A percentile compares a stretch with the other conserved stretches of the same genome.
Evolutionary conservation across 2,329 filamentous ascomycete species (phyloP).

Genomic region (Emergomyces pasteurianus): DNA sequence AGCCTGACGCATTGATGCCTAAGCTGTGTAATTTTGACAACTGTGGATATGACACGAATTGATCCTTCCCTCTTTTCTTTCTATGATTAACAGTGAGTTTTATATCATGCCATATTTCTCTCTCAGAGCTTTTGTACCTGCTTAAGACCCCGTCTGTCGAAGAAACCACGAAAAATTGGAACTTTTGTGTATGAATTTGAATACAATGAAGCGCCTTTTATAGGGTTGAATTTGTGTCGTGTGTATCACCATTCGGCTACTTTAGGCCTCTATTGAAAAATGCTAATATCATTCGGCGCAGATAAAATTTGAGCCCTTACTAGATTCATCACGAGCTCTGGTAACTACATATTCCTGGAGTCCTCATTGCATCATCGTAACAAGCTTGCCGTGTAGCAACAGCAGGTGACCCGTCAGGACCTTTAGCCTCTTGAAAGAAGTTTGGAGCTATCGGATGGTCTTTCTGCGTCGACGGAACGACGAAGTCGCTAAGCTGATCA

Average conservation of each 20-base stretch:
- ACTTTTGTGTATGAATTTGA: not conserved
- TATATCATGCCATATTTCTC: not conserved
- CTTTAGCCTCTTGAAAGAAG: too few relatives aligned
- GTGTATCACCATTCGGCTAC: too few relatives aligned
- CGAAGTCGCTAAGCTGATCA: too few relatives aligned
- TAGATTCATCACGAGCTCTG: too few relatives aligned
- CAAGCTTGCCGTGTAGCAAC: conserved; percentile 16
- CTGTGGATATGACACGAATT: not conserved
- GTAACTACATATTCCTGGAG: not conserved
- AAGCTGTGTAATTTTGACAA: not conserved
- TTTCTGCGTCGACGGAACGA: conserved; percentile 12
- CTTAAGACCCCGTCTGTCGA: not conserved
- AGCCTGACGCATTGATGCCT: not conserved
- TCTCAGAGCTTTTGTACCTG: not conserved
- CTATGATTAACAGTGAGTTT: not conserved
- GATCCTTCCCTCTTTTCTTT: not conserved
- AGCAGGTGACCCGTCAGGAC: conserved; percentile 1
- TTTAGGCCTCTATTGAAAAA: too few relatives aligned
- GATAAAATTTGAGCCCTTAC: too few relatives aligned
- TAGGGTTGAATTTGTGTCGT: not conserved
- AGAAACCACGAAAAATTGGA: not conserved
- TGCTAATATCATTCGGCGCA: too few relatives aligned
- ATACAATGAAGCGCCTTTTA: not conserved
- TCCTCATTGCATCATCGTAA: not conserved
- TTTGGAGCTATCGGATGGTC: too few relatives aligned